Evolutionary conservation across 768 basidiomycete species (phyloP).

Genomic region (Kwoniella botswanensis): DNA sequence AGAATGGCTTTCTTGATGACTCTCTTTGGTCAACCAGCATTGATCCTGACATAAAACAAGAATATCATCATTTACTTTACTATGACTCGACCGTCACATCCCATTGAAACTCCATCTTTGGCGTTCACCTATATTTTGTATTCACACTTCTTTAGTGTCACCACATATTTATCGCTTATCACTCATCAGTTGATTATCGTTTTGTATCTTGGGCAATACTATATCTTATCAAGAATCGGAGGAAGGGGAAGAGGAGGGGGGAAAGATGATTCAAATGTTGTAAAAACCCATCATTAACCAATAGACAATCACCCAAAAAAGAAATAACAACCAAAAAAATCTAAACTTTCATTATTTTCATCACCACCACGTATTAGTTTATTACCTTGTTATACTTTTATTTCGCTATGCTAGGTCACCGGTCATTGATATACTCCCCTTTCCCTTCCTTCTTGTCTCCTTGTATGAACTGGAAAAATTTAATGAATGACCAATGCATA

Average conservation of each 20-base stretch:
- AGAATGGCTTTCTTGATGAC: constrained; percentile 54
- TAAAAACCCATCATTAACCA: too few relatives aligned
- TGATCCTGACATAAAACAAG: constrained; percentile 47
- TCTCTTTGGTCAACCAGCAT: constrained; percentile 53
- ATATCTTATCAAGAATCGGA: too few relatives aligned
- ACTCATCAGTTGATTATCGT: background rate
- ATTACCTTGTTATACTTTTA: background rate
- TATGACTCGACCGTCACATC: too few relatives aligned
- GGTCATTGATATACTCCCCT: background rate
- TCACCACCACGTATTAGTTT: too few relatives aligned
- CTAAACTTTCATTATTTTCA: too few relatives aligned
- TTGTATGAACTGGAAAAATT: background rate
- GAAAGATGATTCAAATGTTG: background rate
- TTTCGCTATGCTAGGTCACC: background rate
- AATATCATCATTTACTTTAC: too few relatives aligned
- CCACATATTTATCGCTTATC: background rate
- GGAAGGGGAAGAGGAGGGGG: background rate
- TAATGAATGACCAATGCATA: background rate
- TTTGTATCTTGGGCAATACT: background rate
- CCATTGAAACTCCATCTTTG: too few relatives aligned
- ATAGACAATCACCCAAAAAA: too few relatives aligned
- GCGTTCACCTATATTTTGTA: background rate
- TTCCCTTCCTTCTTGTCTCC: background rate
- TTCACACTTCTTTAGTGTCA: constrained; percentile 6
- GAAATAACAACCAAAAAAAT: too few relatives aligned